Percentiles rank a stretch among this genome's conserved stretches.
These are phyloP conservation scores for Cinchona pubescens DNA, from an alignment of 257 asterid species.

Conservation along the genomic window DNA sequence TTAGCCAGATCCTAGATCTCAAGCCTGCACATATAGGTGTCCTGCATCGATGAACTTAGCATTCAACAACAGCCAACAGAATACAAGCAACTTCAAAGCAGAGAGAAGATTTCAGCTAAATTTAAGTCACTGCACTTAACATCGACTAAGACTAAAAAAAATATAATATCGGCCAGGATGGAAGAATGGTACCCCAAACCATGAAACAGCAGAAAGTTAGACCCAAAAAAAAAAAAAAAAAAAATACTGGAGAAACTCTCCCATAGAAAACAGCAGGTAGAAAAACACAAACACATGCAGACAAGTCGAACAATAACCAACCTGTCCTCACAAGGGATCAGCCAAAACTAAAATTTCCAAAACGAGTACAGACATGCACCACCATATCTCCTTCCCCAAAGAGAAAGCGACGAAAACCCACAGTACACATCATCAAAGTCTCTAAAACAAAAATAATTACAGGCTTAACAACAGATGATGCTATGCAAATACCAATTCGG, in stretches of 20 bases:
- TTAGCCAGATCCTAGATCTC: slow-evolving; percentile 5
- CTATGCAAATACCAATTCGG: neutral
- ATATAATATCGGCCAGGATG: too few species aligned
- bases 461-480: neutral
- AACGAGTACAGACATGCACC: neutral
- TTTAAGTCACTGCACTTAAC: neutral
- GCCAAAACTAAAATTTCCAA: neutral
- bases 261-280: neutral
- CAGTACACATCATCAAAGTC: neutral
- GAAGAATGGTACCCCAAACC: neutral
- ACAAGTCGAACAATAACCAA: neutral
- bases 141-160: neutral
- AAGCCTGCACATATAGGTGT: slow-evolving; percentile 4
- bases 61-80: neutral
- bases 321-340: neutral
- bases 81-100: neutral
- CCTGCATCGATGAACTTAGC: slow-evolving; percentile 3
- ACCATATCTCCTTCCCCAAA: neutral
- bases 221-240: neutral
- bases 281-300: neutral
- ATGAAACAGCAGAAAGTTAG: neutral
- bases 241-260: neutral
- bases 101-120: neutral
- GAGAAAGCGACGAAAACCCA: neutral
- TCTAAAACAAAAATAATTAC: neutral